Evolutionary conservation across 2,329 filamentous ascomycete genomes (phyloP).

Genomic region (Calonectria fujianensis): DNA sequence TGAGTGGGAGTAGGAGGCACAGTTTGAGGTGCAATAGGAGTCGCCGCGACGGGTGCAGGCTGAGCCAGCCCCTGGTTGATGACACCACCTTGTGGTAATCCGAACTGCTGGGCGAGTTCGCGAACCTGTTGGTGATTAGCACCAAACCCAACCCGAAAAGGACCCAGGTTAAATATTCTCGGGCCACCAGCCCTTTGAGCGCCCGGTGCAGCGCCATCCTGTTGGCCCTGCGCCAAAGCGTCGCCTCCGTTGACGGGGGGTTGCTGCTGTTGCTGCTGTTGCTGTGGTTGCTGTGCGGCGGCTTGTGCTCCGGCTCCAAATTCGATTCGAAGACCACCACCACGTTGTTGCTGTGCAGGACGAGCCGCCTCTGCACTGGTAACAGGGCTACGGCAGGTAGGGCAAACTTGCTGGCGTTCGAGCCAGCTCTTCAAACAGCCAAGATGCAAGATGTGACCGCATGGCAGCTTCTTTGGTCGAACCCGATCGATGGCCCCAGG

Average conservation of each 20-base stretch:
- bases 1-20: constrained; percentile 46
- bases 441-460: constrained; percentile 95
- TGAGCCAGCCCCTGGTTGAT: constrained; percentile 50
- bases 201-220: constrained; percentile 51
- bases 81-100: constrained; percentile 61
- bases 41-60: constrained; percentile 45
- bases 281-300: constrained; percentile 45
- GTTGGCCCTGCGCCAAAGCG: constrained; percentile 47
- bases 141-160: constrained; percentile 85
- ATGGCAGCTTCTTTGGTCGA: constrained; percentile 95
- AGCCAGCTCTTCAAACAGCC: constrained; percentile 97
- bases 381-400: constrained; percentile 92
- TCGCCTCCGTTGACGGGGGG: constrained; percentile 50
- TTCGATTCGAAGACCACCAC: constrained; percentile 57
- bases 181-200: constrained; percentile 63
- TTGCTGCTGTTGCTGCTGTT: constrained; percentile 44
- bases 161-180: constrained; percentile 83
- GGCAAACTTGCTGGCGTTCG: constrained; percentile 97
- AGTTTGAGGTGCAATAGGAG: constrained; percentile 43
- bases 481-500: constrained; percentile 86
- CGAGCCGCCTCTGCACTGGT: constrained; percentile 56
- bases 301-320: constrained; percentile 51
- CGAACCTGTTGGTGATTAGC: constrained; percentile 80
- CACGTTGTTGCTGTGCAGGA: constrained; percentile 54
- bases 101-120: constrained; percentile 80